phyloP scores from a whole-genome alignment of 257 asterid genomes.

The Solanum corneliomulleri region DNA sequence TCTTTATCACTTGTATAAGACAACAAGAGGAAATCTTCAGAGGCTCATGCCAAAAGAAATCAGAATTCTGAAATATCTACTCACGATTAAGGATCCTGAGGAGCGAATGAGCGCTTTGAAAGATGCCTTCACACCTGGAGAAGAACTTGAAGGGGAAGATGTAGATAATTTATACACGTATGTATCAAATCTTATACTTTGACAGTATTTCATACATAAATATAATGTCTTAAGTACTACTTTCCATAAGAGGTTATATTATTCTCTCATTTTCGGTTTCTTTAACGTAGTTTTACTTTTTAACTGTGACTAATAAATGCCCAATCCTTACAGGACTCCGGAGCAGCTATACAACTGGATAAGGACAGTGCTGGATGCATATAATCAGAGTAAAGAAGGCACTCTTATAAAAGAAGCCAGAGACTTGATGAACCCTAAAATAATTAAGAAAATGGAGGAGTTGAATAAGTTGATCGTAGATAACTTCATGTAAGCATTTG shows the following conservation, averaged over 20 bases:
- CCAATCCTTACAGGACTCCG: constrained; percentile 54
- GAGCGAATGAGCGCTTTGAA: constrained; percentile 56
- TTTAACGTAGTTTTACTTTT: not conserved
- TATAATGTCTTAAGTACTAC: not conserved
- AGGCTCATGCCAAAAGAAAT: constrained; percentile 88
- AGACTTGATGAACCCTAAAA: constrained; percentile 69
- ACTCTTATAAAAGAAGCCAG: constrained; percentile 68
- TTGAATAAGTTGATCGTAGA: constrained; percentile 55
- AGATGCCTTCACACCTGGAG: constrained; percentile 94
- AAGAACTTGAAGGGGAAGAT: constrained; percentile 65
- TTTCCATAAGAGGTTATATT: not conserved
- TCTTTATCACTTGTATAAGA: constrained; percentile 59
- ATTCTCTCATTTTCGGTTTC: not conserved
- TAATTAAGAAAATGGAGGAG: constrained; percentile 55
- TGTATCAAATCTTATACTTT: constrained; percentile 3
- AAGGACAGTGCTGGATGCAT: constrained; percentile 60
- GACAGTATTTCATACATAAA: not conserved
- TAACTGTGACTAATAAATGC: not conserved
- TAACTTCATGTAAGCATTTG: constrained; percentile 56
- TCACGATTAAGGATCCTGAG: constrained; percentile 77
- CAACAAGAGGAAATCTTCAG: constrained; percentile 72
- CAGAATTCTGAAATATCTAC: constrained; percentile 76
- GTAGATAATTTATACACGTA: constrained; percentile 79
- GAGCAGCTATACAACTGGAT: constrained; percentile 59
- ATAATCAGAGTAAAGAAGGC: constrained; percentile 70